A percentile compares a stretch with the other conserved stretches of the same genome.
Conservation (phyloP, 345 rosid species). For the Brassica cretica region DNA sequence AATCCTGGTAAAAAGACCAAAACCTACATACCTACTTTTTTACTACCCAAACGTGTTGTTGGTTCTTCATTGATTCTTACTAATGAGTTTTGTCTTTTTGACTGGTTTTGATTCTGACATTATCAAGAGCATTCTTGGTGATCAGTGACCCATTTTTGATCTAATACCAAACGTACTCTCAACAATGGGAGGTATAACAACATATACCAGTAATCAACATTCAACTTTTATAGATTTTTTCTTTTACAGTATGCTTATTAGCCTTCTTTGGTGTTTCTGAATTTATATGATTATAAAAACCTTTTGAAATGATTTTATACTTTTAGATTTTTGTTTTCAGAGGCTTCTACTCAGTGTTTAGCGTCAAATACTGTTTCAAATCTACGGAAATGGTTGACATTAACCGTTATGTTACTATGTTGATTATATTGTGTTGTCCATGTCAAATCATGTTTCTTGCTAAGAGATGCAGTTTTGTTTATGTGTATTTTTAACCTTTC, state of each 20-base stretch:
- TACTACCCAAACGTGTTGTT: neutral
- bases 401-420: too few relatives aligned
- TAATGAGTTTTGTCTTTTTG: neutral
- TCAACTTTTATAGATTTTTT: neutral
- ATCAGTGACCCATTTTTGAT: too few relatives aligned
- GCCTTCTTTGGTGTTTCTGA: neutral
- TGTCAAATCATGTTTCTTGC: too few relatives aligned
- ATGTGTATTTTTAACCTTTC: too few relatives aligned
- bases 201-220: neutral
- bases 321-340: constrained; percentile 10
- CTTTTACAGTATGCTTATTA: neutral
- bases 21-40: neutral
- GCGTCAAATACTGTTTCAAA: too few relatives aligned
- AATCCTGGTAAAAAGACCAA: constrained; percentile 49
- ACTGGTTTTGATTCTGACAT: constrained; percentile 20
- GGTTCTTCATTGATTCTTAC: neutral
- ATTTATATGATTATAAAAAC: neutral
- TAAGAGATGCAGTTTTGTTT: too few relatives aligned
- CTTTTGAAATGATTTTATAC: neutral
- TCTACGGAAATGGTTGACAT: too few relatives aligned
- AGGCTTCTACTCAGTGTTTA: neutral
- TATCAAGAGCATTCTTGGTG: too few relatives aligned
- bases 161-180: neutral
- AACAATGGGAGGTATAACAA: neutral
- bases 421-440: too few relatives aligned